Evolutionary conservation across 2,329 filamentous ascomycete species (phyloP).

Genomic region (Blumeria graminis): DNA sequence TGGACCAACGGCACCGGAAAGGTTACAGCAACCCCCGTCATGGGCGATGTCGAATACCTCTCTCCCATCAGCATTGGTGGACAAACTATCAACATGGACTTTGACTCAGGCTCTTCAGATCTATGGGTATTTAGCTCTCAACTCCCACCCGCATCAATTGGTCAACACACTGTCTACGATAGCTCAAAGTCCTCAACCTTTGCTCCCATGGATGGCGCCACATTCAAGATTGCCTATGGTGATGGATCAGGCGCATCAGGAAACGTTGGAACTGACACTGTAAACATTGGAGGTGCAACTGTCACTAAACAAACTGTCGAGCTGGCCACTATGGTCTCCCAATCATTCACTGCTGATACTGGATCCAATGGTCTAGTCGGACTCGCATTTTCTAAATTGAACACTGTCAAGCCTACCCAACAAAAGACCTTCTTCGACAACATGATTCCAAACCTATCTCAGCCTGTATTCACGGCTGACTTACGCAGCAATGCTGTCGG

Average conservation of each 20-base stretch:
- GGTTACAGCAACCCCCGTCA: conserved; percentile 38
- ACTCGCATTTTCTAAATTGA: conserved; percentile 22
- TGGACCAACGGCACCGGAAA: conserved; percentile 21
- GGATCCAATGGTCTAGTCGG: conserved; percentile 34
- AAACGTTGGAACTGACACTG: conserved; percentile 16
- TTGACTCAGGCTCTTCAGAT: conserved; percentile 16
- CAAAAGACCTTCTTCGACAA: conserved; percentile 18
- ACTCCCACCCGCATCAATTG: conserved; percentile 11
- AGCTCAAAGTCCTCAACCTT: conserved; percentile 13
- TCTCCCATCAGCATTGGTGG: conserved; percentile 13
- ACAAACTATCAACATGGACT: conserved; percentile 15
- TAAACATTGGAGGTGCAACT: conserved; percentile 16
- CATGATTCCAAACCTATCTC: conserved; percentile 11
- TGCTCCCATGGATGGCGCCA: conserved; percentile 11
- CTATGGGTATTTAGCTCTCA: conserved; percentile 17
- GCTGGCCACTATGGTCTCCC: conserved; percentile 14
- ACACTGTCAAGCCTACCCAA: conserved; percentile 14
- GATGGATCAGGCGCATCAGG: conserved; percentile 18
- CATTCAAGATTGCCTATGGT: conserved; percentile 16
- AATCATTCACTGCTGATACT: conserved; percentile 16
- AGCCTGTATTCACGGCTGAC: conserved; percentile 35
- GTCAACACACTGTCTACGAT: conserved; percentile 14
- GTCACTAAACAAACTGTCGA: conserved; percentile 15
- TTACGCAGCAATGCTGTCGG: conserved; percentile 23
- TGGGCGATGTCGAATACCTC: conserved; percentile 15